These are phyloP conservation scores for Ophiobolus disseminans DNA, from an alignment of 2,329 filamentous ascomycete genomes.

Conservation along the genomic window DNA sequence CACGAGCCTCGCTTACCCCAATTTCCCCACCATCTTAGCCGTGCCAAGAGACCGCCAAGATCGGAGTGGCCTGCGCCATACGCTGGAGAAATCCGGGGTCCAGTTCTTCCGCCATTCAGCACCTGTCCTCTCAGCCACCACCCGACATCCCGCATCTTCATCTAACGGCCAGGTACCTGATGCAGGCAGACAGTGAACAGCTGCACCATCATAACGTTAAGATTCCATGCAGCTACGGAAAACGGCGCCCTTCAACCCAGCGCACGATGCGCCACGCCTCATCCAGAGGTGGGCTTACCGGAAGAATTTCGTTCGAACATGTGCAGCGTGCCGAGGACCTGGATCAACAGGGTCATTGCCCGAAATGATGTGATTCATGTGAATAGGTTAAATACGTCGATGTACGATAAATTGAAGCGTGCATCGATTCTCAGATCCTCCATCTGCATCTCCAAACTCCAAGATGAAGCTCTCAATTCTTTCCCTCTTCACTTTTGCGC, in stretches of 20 bases:
- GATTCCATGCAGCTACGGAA: slow-evolving; percentile 3
- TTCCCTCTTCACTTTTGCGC: slow-evolving; percentile 23
- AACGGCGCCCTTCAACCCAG: slow-evolving; percentile 5
- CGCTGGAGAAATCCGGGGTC: slow-evolving; percentile 1
- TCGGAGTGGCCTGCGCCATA: background rate
- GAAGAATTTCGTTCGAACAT: slow-evolving; percentile 18
- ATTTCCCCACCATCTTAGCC: slow-evolving; percentile 4
- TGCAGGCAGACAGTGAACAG: background rate
- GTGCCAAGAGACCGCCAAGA: background rate
- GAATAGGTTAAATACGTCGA: slow-evolving; percentile 10
- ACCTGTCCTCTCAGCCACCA: background rate
- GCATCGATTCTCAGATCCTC: slow-evolving; percentile 1
- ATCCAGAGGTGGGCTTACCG: slow-evolving; percentile 9
- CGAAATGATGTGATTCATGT: slow-evolving; percentile 6
- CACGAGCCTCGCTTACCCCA: background rate
- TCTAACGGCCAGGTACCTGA: background rate
- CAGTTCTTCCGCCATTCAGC: slow-evolving; percentile 12
- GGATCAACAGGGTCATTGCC: slow-evolving; percentile 1
- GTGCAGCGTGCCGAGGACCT: slow-evolving; percentile 5
- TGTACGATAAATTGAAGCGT: background rate
- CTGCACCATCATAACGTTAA: slow-evolving; percentile 3
- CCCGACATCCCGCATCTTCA: background rate
- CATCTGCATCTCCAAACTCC: slow-evolving; percentile 3
- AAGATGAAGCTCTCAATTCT: slow-evolving; percentile 38
- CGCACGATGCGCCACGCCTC: slow-evolving; percentile 7